These are phyloP conservation scores for Kalanchoe fedtschenkoi DNA, from an alignment of 164 flowering plant species.

Conservation along the genomic window DNA sequence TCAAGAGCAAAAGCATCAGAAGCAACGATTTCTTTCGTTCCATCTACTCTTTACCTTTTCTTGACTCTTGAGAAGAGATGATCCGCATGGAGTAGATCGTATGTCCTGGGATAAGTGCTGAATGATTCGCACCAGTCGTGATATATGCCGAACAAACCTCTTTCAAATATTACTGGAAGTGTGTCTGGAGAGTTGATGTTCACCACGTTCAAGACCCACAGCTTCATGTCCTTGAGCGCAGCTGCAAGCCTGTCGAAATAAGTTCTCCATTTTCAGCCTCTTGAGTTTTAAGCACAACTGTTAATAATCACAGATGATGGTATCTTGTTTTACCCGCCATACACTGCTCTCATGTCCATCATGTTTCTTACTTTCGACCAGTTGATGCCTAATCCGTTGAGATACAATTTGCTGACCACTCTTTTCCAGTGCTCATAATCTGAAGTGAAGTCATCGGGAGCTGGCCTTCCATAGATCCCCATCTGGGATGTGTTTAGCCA, in stretches of 20 bases:
- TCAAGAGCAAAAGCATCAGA: background rate
- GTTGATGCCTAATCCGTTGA: conserved; percentile 56
- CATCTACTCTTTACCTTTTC: conserved; percentile 32
- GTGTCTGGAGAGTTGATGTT: conserved; percentile 73
- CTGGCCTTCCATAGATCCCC: conserved; percentile 80
- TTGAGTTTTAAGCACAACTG: background rate
- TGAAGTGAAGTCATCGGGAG: conserved; percentile 60
- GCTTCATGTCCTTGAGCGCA: conserved; percentile 57
- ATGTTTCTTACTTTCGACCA: conserved; percentile 83
- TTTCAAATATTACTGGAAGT: conserved; percentile 79
- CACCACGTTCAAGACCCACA: conserved; percentile 91
- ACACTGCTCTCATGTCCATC: conserved; percentile 99
- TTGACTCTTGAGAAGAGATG: conserved; percentile 70
- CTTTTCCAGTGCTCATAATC: conserved; percentile 78
- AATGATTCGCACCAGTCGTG: conserved; percentile 98
- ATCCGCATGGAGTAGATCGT: conserved; percentile 87
- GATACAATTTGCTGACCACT: conserved; percentile 46
- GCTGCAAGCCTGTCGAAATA: conserved; percentile 72
- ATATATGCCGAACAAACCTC: conserved; percentile 90
- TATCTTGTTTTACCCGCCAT: conserved; percentile 66
- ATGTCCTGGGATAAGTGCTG: conserved; percentile 81
- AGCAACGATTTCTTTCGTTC: background rate
- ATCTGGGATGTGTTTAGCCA: conserved; percentile 77
- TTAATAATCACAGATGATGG: background rate
- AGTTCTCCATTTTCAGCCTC: background rate